Percentiles rank a stretch among this genome's conserved stretches.
Conservation (phyloP, 2,329 filamentous ascomycete genomes). For the Furcasterigmium furcatum region DNA sequence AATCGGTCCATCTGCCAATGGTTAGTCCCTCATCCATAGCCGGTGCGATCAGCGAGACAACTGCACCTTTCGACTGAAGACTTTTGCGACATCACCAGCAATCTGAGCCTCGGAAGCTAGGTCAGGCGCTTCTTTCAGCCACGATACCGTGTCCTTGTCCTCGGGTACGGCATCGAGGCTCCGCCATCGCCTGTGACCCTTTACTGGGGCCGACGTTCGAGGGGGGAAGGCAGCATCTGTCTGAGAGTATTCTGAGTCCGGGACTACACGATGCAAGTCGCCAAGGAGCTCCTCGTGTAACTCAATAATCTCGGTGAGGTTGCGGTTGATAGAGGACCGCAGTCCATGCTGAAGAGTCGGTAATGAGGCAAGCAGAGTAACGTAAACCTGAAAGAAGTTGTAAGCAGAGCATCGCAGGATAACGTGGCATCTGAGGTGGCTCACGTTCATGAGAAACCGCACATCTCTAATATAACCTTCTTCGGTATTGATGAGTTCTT, state of each 20-base stretch:
- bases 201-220: slow-evolving; percentile 12
- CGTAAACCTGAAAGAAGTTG: slow-evolving; percentile 56
- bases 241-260: slow-evolving; percentile 62
- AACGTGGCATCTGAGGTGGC: slow-evolving; percentile 17
- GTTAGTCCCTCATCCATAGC: slow-evolving; percentile 1
- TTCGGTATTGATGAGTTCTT: slow-evolving; percentile 84
- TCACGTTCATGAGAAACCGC: slow-evolving; percentile 80
- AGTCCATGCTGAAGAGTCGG: slow-evolving; percentile 62
- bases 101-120: slow-evolving; percentile 56
- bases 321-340: slow-evolving; percentile 72
- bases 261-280: slow-evolving; percentile 68
- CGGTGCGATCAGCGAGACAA: neutral
- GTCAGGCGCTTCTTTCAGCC: slow-evolving; percentile 44
- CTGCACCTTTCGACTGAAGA: slow-evolving; percentile 56
- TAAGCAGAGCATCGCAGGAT: slow-evolving; percentile 3
- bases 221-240: slow-evolving; percentile 21
- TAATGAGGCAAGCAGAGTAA: slow-evolving; percentile 70
- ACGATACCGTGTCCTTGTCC: slow-evolving; percentile 29
- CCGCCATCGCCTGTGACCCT: slow-evolving; percentile 41
- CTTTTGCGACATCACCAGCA: slow-evolving; percentile 57
- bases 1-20: slow-evolving; percentile 69
- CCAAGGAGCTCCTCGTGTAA: slow-evolving; percentile 80
- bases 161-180: slow-evolving; percentile 45
- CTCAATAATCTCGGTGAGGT: slow-evolving; percentile 74
- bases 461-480: slow-evolving; percentile 86